Evolutionary conservation across 2,329 filamentous ascomycete species (phyloP), one percentile per base, ranked within the genome.

Genomic region (Paracorniculantispora psalliotae): DNA sequence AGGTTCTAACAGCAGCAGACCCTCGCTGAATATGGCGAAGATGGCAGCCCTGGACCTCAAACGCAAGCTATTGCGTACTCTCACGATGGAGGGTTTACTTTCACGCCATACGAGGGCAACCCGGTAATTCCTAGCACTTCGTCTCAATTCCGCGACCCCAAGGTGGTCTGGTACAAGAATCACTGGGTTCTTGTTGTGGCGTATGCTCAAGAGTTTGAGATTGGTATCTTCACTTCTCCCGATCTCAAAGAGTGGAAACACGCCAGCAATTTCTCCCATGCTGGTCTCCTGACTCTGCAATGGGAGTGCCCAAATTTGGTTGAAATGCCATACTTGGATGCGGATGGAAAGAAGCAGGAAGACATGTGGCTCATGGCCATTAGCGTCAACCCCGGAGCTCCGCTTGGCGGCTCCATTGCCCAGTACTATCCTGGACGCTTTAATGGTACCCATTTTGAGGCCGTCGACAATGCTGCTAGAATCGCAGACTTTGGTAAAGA

Each of bases 241-340:
- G 77, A 88, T 65, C 72, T 88, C 7, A 82, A 77, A 48, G 70
- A 77, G 8, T 89, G 85, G 86, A 81, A 75, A 0, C 61, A 66
- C 2, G 63, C 61, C 1, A 37, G 81, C 59, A 87, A 87, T 67
- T 86, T 87, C 66, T 78, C 80, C 3, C 71, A 77, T 59, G 69
- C 77, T 48, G 81, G 79, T 17, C 72, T 83, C 2, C 74, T 80
- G 3, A 84, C 79, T 5, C 64, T 78, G 1, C 81, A 86, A 64
- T 87, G 84, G 65, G 85, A 88, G 68, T 87, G 84, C 54, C 85
- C 85, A 0, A 87, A 86, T 63, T 68, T 88, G 39, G 77, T 87
- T 1, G 72, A 76, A 33, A 78, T 88, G 58, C 81, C 81, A 0
- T 62, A 73, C 61, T 56, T 71, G 3, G 73, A 77, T 47, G 70